A percentile compares a stretch with the other conserved stretches of the same genome.
phyloP scores from a whole-genome alignment of 345 rosid species.

The Eucalyptus regnans region DNA sequence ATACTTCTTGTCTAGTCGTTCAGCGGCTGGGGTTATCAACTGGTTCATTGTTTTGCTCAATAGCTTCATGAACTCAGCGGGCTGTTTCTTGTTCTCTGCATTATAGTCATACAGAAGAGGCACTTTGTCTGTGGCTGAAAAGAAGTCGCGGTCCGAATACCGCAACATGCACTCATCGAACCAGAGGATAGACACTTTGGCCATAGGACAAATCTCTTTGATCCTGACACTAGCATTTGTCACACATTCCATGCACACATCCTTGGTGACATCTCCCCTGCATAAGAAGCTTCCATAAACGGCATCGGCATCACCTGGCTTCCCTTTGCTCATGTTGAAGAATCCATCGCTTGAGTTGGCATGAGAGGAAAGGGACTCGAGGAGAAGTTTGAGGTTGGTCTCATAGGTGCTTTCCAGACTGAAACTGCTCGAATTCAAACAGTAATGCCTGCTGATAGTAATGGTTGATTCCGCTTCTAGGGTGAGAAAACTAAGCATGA shows the following conservation, averaged over 20 bases:
- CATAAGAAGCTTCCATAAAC: not conserved
- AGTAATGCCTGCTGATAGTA: not conserved
- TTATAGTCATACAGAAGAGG: not conserved
- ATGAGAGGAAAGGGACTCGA: not conserved
- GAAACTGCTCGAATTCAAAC: not conserved
- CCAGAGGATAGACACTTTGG: conserved; percentile 17
- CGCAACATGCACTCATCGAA: conserved; percentile 29
- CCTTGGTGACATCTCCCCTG: not conserved
- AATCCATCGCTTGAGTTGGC: not conserved
- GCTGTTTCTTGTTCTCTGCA: not conserved
- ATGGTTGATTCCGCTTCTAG: not conserved
- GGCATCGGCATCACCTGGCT: not conserved
- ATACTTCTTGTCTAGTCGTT: not conserved
- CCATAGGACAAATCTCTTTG: conserved; percentile 8
- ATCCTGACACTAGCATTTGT: not conserved
- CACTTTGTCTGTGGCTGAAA: not conserved
- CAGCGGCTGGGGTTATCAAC: not conserved
- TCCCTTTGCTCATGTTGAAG: not conserved
- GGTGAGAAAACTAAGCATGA: not conserved
- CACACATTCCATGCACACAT: not conserved
- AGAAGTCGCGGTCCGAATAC: conserved; percentile 14
- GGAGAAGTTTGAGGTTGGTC: not conserved
- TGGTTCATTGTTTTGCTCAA: not conserved
- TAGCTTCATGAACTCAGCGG: not conserved
- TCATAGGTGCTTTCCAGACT: not conserved